These are phyloP conservation scores for Scytalidium sp. DNA, from an alignment of 2,329 filamentous ascomycete species.

Conservation along the genomic window DNA sequence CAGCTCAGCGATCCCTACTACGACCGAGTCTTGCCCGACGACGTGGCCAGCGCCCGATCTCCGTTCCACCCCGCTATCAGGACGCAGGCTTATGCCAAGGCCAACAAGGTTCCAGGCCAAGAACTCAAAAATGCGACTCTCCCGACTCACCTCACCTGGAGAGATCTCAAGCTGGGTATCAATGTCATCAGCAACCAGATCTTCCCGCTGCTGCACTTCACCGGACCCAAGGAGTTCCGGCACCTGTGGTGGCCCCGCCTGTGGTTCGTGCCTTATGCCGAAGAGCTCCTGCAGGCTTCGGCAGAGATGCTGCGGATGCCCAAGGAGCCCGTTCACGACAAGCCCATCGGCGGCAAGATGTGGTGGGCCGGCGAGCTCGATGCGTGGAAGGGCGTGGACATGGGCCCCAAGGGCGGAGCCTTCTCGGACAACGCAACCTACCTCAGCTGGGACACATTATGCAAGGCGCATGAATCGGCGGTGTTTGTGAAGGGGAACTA, in stretches of 20 bases:
- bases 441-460: neutral
- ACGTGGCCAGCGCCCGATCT: conserved; percentile 29
- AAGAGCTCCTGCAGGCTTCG: conserved; percentile 22
- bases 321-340: neutral
- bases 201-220: conserved; percentile 37
- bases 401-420: neutral
- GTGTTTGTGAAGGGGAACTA: neutral
- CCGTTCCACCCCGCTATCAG: conserved; percentile 17
- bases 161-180: conserved; percentile 26
- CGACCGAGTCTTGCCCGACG: conserved; percentile 25
- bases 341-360: neutral
- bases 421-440: neutral
- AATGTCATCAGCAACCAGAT: conserved; percentile 36
- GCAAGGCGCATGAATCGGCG: neutral
- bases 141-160: neutral
- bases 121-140: neutral
- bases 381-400: neutral
- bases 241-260: conserved; percentile 30
- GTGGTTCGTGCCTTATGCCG: conserved; percentile 36
- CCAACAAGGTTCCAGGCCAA: too few species aligned
- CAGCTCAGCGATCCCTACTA: conserved; percentile 13
- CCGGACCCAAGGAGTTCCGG: conserved; percentile 32
- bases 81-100: conserved; percentile 2
- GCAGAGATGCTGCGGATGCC: conserved; percentile 6
- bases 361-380: neutral